Base-by-base conservation (phyloP, 768 basidiomycete genomes). In the Coprinopsis sp. region DNA sequence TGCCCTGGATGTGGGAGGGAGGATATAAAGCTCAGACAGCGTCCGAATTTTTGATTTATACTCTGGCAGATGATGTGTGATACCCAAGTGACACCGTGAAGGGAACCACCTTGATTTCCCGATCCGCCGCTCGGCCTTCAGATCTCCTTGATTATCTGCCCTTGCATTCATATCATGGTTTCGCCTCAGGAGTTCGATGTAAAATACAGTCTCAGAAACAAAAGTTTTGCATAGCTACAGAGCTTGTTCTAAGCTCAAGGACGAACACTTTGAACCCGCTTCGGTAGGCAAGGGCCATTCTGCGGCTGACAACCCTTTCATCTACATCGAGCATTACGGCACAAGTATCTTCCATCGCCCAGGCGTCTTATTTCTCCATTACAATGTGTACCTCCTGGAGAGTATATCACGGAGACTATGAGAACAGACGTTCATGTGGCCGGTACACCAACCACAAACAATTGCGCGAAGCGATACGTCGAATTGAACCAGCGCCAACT, bases 11-110 rank as follows among this genome's bases (percentile, higher is more conserved):
- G 58, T 56, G 58, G 55, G 62, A 53, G 54, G 56, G 60, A 62
- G 61, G 63, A 65, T 56, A 64, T 54, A 55, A 56, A 47, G 59
- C 60, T 67, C 67, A 64, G 71, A 52, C 53, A 46, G n/a, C n/a
- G n/a, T n/a, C n/a, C 36, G 36, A 24, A 24, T 54, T 53, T 55
- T 58, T 55, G 46, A 51, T 65, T 72, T 78, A 73, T 73, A 74
- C n/a, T n/a, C n/a, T n/a, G n/a, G n/a, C n/a, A n/a, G n/a, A 74
- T 77, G 75, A 61, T 69, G 66, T 64, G 59, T 49, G 44, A 47
- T 50, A 57, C 51, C 24, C 27, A 13, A 28, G 65, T 64, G 63
- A 65, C 55, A 55, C 49, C 54, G 58, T 59, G 57, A 60, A 61
- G 56, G 59, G 58, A 49, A 29, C 25, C 33, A 36, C 34, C 49